Evolutionary conservation across 2,329 filamentous ascomycete species (phyloP), one percentile per base, ranked within the genome.

Genomic region (Penicillium sclerotigenum): DNA sequence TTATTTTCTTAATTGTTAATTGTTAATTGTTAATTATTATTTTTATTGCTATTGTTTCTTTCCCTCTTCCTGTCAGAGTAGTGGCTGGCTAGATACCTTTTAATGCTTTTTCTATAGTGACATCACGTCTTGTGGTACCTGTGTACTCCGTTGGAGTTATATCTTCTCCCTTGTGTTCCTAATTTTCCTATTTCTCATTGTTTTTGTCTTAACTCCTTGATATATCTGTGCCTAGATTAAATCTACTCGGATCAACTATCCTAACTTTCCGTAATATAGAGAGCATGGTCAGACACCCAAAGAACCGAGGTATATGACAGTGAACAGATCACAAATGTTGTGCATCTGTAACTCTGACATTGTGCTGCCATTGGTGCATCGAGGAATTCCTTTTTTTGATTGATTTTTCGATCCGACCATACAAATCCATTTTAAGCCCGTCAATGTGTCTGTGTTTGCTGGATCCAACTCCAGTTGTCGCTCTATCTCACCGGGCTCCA

Each of bases 301-400:
- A 26, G 33, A 33, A 6, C 42, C 18, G 20, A 20, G 5, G 14
- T n/a, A 28, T 13, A 38, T 62, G 61, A 63, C 60, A 57, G 41
- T 64, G 49, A 62, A 65, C 36, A 52, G 46, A 60, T 66, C 64
- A 66, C 58, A 65, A 59, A 54, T 43, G 34, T 55, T 47, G 40
- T 38, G 45, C 52, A 38, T 52, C 41, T 38, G 38, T 50, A 31
- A 51, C 31, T 33, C 16, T 33, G 20, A 14, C 18, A 42, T 1
- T 11, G 8, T 29, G 42, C 43, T 36, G 14, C 52, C 14, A 63
- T 64, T 64, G 59, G 60, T 34, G 20, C 6, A 22, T 51, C 46
- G 10, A 33, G 11, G 18, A 46, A 52, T 45, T 47, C 24, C 24
- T 52, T 33, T 52, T 22, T 41, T 18, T 16, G 5, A n/a, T 33